Percentiles rank a stretch among this genome's conserved stretches.
These are phyloP conservation scores for Erythrobasidium hasegawianum DNA, from an alignment of 1,284 basidiomycete genomes.

Conservation along the genomic window DNA sequence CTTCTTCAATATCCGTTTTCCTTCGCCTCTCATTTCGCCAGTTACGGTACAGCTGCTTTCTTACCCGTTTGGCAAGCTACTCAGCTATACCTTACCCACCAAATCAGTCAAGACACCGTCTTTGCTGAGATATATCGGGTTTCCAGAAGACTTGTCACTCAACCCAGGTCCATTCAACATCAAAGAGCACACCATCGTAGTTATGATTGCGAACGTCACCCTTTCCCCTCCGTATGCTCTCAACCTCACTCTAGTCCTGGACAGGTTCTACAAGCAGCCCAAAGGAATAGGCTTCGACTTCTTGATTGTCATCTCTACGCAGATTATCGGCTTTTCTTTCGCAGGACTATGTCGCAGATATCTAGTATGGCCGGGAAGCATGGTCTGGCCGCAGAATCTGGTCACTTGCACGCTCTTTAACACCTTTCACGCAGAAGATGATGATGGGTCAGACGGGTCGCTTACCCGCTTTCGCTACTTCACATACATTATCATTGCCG, in stretches of 20 bases:
- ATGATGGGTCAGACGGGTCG: constrained; percentile 57
- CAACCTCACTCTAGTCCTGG: constrained; percentile 72
- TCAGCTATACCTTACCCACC: constrained; percentile 77
- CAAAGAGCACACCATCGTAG: constrained; percentile 89
- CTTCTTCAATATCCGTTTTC: constrained; percentile 88
- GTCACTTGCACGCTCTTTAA: constrained; percentile 88
- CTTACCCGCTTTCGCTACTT: constrained; percentile 79
- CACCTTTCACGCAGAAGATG: constrained; percentile 92
- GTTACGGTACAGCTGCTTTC: constrained; percentile 75
- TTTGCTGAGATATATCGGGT: constrained; percentile 53
- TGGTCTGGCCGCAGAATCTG: constrained; percentile 97
- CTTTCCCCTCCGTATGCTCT: constrained; percentile 67
- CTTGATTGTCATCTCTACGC: constrained; percentile 74
- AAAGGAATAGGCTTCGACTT: constrained; percentile 59
- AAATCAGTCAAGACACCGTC: constrained; percentile 67
- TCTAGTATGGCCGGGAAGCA: constrained; percentile 88
- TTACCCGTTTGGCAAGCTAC: constrained; percentile 82
- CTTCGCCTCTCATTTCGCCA: constrained; percentile 75
- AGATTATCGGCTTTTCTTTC: constrained; percentile 87
- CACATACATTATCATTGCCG: constrained; percentile 58
- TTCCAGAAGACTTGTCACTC: constrained; percentile 64
- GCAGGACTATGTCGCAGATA: constrained; percentile 81
- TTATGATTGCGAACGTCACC: constrained; percentile 87
- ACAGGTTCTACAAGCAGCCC: constrained; percentile 62
- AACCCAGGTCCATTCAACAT: constrained; percentile 98